Base-by-base conservation (phyloP, 495 filamentous ascomycete species). In the Hyaloscypha variabilis region DNA sequence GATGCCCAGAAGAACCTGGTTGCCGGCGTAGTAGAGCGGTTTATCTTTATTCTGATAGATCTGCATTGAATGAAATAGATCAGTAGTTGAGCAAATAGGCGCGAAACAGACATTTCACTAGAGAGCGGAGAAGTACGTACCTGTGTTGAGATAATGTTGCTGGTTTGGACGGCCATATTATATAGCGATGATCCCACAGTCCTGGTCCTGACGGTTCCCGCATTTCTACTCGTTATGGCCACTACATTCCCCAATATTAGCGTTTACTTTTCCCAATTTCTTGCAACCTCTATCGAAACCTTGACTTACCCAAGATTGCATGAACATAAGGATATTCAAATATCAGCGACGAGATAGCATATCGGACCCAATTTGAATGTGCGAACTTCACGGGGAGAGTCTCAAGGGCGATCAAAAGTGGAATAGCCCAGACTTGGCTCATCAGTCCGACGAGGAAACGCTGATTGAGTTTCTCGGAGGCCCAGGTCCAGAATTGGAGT, bases 121-220 rank as follows among this genome's bases (percentile, higher is more conserved):
- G n/a, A n/a, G n/a, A n/a, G n/a, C n/a, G n/a, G n/a, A n/a, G n/a
- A n/a, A n/a, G n/a, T n/a, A n/a, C n/a, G n/a, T n/a, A n/a, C n/a
- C n/a, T n/a, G n/a, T n/a, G 51, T 61, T 3, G 72, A 72, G 63
- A 90, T 84, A 57, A 92, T 88, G 21, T 79, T 87, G 29, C 82
- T 81, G 0, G 81, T 78, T 70, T 93, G 89, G 4, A 92, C 87
- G 30, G 77, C 79, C 88, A 93, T 92, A 76, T 93, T 93, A 73
- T 94, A 94, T 17, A 91, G 66, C 0, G 82, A 82, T 0, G 84
- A 82, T 4, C 82, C 82, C 21, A 92, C 85, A 5, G 88, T 86
- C 3, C 90, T 72, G 0, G 89, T 90, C 1, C 88, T 77, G 17
- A 91, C 89, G 0, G 84, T 84, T 19, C 88, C 88, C 8, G 86